These are phyloP conservation scores for Lipomyces spencermartinsiae DNA, from an alignment of 805 yeast genomes.

Conservation along the genomic window DNA sequence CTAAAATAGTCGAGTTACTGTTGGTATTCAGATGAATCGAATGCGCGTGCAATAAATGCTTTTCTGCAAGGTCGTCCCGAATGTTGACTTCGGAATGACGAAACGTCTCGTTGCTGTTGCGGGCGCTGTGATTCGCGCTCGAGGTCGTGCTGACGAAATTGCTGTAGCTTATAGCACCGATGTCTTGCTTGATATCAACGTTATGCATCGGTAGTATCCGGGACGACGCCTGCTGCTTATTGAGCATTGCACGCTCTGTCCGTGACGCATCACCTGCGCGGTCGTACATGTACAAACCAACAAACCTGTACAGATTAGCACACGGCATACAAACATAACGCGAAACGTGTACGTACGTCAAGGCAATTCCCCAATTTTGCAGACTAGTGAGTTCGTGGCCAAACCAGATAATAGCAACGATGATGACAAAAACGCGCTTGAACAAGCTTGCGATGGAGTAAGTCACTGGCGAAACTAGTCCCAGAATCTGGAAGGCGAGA, in stretches of 20 bases:
- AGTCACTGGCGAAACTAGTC: slow-evolving; percentile 80
- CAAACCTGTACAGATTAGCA: slow-evolving; percentile 11
- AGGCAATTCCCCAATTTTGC: slow-evolving; percentile 52
- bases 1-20: slow-evolving; percentile 16
- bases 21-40: slow-evolving; percentile 10
- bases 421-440: slow-evolving; percentile 84
- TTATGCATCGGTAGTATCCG: slow-evolving; percentile 26
- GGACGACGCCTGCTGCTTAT: slow-evolving; percentile 8
- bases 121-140: slow-evolving; percentile 8
- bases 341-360: slow-evolving; percentile 41
- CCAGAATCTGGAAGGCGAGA: slow-evolving; percentile 79
- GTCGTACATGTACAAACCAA: slow-evolving; percentile 52
- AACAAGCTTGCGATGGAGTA: slow-evolving; percentile 87
- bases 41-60: slow-evolving; percentile 17
- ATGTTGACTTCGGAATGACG: slow-evolving; percentile 19
- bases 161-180: slow-evolving; percentile 12
- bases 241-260: slow-evolving; percentile 27
- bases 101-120: slow-evolving; percentile 17
- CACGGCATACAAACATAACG: slow-evolving; percentile 19
- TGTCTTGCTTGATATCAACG: slow-evolving; percentile 23
- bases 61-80: slow-evolving; percentile 15
- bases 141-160: slow-evolving; percentile 4
- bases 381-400: slow-evolving; percentile 52
- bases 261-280: slow-evolving; percentile 48
- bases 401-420: slow-evolving; percentile 72